Base-by-base conservation (phyloP, 2,329 filamentous ascomycete species). In the Arthrobotrys sinensis region DNA sequence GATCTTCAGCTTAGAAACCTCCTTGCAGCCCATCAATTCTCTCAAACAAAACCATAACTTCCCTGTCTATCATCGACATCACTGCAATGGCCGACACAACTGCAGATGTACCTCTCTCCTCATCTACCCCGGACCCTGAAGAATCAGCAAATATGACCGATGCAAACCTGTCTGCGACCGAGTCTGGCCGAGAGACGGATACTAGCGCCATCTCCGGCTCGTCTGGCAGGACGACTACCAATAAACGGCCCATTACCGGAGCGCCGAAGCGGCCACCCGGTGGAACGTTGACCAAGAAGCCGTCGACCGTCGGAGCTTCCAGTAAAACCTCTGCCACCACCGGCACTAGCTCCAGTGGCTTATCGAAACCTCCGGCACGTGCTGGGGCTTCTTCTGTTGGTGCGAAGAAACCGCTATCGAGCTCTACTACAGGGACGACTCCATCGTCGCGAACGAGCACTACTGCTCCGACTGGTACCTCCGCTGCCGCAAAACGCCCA, bases 281-380 rank as follows among this genome's bases (percentile, higher is more conserved):
- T 69, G 76, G 76, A 65, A 79, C 76, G n/a, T 62, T 79, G 46
- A 36, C 76, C 2, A 79, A 73, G 53, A 75, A 75, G 57, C 68
- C 76, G 34, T 78, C 75, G 1, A 78, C 75, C 14, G 53, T 78
- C 19, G 73, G 75, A 43, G 36, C 75, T 32, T 40, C 46, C 19
- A 57, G 38, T 21, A 67, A 55, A 36, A 32, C 75, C n/a, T 43
- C 75, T 11, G 40, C 71, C 28, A 45, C 46, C 50, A 62, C 57
- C 14, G 21, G 46, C 38, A 34, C 67, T 11, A 62, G 55, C 40
- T 68, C 75, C 38, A 36, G 67, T 32, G 67, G 67, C 16, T 53
- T 78, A 24, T 45, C 67, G 10, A 78, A 78, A 67, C 75, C 75
- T 66, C 75, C 75, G 34, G 24, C 75, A 16, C 63, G 68, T 50